phyloP scores from a whole-genome alignment of 1,284 basidiomycete genomes.

The Pterulicium gracile region DNA sequence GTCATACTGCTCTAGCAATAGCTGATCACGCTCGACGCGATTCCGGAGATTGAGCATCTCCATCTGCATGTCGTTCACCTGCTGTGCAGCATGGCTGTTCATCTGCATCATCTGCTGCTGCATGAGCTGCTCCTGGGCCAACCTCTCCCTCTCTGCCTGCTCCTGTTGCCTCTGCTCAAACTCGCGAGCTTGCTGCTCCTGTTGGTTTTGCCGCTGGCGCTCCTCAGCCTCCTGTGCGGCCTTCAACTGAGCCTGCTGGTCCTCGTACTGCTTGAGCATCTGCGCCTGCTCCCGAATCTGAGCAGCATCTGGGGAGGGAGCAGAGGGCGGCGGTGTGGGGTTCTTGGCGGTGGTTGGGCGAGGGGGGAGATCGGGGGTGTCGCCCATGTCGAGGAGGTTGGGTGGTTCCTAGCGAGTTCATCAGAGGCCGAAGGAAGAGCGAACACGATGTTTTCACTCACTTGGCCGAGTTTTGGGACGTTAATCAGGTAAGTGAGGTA shows the following conservation, averaged over 20 bases:
- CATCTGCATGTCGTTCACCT: constrained; percentile 75
- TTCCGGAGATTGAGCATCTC: constrained; percentile 91
- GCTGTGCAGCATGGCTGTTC: constrained; percentile 58
- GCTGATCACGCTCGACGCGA: constrained; percentile 97
- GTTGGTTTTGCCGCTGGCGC: constrained; percentile 63
- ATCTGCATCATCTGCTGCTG: constrained; percentile 72
- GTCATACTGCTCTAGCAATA: constrained; percentile 97
- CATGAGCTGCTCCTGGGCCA: constrained; percentile 82
- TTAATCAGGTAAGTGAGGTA: constrained; percentile 94
- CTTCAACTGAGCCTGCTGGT: constrained; percentile 80
- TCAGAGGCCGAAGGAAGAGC: constrained; percentile 1
- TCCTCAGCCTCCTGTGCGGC: constrained; percentile 81
- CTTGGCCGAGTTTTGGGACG: constrained; percentile 89
- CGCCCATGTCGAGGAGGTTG: constrained; percentile 76
- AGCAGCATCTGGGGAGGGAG: constrained; percentile 62
- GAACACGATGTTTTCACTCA: constrained; percentile 21
- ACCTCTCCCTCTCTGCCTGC: constrained; percentile 82
- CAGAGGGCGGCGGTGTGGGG: constrained; percentile 50
- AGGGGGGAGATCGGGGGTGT: constrained; percentile 81
- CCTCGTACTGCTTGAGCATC: constrained; percentile 94
- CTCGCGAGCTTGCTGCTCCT: constrained; percentile 78
- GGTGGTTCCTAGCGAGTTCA: constrained; percentile 68
- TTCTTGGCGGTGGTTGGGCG: constrained; percentile 66
- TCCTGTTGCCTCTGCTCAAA: constrained; percentile 87
- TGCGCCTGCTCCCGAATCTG: constrained; percentile 90